phyloP scores from a whole-genome alignment of 2,329 filamentous ascomycete species.

The Claviceps arundinis region DNA sequence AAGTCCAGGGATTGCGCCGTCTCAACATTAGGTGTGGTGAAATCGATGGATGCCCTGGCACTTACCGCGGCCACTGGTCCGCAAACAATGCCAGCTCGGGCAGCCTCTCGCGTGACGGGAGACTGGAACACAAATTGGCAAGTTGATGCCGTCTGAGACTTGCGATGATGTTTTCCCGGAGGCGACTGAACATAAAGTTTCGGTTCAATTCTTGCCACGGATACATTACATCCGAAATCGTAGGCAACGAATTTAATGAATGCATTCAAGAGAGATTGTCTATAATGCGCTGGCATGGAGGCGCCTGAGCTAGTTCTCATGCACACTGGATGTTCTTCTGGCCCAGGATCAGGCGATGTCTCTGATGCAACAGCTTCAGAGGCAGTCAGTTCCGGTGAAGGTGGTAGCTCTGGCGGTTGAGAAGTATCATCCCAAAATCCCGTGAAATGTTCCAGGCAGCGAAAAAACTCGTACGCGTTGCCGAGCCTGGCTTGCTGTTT shows the following conservation, averaged over 20 bases:
- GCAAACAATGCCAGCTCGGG: conserved; percentile 45
- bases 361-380: conserved; percentile 7
- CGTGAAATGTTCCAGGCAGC: conserved; percentile 45
- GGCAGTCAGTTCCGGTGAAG: conserved; percentile 19
- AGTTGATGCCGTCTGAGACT: conserved; percentile 44
- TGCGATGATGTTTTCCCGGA: conserved; percentile 19
- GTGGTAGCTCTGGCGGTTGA: conserved; percentile 16
- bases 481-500: conserved; percentile 42
- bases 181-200: conserved; percentile 40
- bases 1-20: conserved; percentile 50
- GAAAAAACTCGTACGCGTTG: conserved; percentile 54
- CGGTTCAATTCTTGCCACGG: conserved; percentile 42
- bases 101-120: conserved; percentile 45
- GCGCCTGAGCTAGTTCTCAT: conserved; percentile 34
- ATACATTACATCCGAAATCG: conserved; percentile 51
- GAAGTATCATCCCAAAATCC: conserved; percentile 51
- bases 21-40: conserved; percentile 28
- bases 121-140: conserved; percentile 48
- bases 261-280: conserved; percentile 41
- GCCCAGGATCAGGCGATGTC: conserved; percentile 3
- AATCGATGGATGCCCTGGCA: conserved; percentile 40
- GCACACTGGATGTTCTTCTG: conserved; percentile 7
- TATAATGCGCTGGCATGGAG: conserved; percentile 45
- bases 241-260: conserved; percentile 53
- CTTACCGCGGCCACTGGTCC: conserved; percentile 50